Evolutionary conservation across 176 grass and related monocot genomes (phyloP).

Genomic region (Guadua angustifolia): DNA sequence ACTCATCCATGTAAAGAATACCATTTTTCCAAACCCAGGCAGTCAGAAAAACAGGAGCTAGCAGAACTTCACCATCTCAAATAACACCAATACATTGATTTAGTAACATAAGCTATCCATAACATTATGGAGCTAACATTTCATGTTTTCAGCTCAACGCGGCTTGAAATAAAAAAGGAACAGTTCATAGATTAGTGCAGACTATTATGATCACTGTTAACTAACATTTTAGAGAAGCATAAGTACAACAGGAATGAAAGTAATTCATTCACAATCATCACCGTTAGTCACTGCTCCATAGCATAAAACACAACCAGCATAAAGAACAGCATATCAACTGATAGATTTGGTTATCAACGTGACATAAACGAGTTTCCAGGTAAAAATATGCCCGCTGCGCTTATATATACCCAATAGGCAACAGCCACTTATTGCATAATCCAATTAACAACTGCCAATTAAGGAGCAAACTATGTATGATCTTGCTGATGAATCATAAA

Average conservation of each 20-base stretch:
- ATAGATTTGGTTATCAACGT: neutral
- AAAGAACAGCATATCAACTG: neutral
- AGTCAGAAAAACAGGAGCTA: neutral
- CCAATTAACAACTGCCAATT: constrained; percentile 12
- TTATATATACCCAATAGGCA: constrained; percentile 43
- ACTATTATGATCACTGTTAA: neutral
- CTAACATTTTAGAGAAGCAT: neutral
- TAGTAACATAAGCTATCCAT: constrained; percentile 22
- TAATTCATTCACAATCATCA: neutral
- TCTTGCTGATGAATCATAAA: neutral
- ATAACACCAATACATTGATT: neutral
- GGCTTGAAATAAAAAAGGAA: constrained; percentile 21
- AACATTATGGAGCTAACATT: neutral
- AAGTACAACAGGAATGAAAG: neutral
- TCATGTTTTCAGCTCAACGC: constrained; percentile 2
- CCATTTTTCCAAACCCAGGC: neutral
- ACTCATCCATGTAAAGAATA: constrained; percentile 23
- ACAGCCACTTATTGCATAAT: constrained; percentile 35
- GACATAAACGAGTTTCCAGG: neutral
- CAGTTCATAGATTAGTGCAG: neutral
- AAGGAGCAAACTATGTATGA: constrained; percentile 17
- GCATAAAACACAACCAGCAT: constrained; percentile 1
- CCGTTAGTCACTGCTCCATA: neutral
- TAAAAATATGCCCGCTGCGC: neutral
- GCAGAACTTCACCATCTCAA: constrained; percentile 18